Percentiles rank a stretch among this genome's conserved stretches.
Evolutionary conservation across 2,329 filamentous ascomycete species (phyloP).

Genomic region (Fusarium albosuccineum): DNA sequence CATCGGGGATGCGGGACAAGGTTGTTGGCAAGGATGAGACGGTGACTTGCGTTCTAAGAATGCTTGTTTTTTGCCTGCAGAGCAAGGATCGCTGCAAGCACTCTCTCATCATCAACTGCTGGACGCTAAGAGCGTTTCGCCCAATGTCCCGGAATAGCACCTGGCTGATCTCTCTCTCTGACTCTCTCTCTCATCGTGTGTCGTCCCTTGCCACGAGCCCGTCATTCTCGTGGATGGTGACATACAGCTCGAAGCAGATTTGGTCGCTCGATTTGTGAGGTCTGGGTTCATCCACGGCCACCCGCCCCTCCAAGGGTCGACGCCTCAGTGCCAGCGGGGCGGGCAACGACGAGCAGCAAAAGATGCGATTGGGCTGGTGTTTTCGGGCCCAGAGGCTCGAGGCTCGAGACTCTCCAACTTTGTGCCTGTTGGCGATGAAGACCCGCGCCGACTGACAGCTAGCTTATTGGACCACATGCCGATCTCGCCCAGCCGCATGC

Average conservation of each 20-base stretch:
- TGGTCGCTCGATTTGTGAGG: neutral
- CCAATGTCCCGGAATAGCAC: too few species aligned
- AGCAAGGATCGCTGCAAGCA: too few species aligned
- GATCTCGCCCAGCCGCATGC: conserved; percentile 23
- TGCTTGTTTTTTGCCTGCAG: too few species aligned
- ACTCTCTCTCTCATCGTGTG: neutral
- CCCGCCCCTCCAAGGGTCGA: conserved; percentile 1
- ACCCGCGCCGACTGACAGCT: neutral
- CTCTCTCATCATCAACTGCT: too few species aligned
- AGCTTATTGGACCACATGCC: conserved; percentile 11
- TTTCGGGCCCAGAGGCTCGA: too few species aligned
- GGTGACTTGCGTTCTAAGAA: too few species aligned
- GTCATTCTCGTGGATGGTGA: conserved; percentile 8
- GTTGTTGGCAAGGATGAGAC: too few species aligned
- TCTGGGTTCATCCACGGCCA: too few species aligned
- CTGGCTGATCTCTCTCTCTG: neutral
- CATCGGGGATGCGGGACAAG: too few species aligned
- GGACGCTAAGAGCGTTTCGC: too few species aligned
- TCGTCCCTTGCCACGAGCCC: conserved; percentile 15
- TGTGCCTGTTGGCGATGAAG: conserved; percentile 8
- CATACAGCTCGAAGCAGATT: conserved; percentile 26
- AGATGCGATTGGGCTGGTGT: conserved; percentile 15
- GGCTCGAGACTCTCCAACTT: conserved; percentile 7
- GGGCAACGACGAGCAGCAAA: too few species aligned
- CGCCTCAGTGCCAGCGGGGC: conserved; percentile 5